Base-by-base conservation (phyloP, 1,284 basidiomycete genomes). In the Chondrostereum purpureum region DNA sequence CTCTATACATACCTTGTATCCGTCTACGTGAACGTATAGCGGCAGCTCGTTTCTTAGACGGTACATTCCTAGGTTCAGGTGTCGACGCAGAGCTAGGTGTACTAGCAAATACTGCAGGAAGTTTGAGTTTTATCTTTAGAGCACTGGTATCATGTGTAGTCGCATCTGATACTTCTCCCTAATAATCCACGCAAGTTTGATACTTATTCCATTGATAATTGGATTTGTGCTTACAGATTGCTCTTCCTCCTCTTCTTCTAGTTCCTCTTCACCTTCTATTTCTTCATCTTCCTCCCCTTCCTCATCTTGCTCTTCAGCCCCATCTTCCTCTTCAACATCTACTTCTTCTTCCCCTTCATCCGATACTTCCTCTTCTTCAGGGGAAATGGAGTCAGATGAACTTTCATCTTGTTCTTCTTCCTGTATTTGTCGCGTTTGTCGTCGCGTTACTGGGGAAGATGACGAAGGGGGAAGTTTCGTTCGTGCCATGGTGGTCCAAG, bases 41-140 rank as follows among this genome's bases (percentile, higher is more conserved):
- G 24, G 50, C 50, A 21, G 17, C 53, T 42, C 43, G 44, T 33
- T 48, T 39, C 48, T 57, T 51, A 51, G 39, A 60, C 53, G 22
- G 46, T 55, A 47, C 44, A 50, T 55, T 55, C 54, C 60, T 59
- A 37, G 64, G 62, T 10, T 56, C 65, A 1, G 68, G 68, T 1
- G 70, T 68, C 1, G 70, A 68, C 5, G 66, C 65, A 24, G 70
- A 62, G 37, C 69, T 49, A 51, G 58, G 61, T 36, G 66, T 63
- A 54, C 67, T 58, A 45, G 67, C 55, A 19, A 62, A 60, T 14
- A 64, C 64, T 6, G 64, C 61, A 5, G 79, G 77, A 4, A 83
- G 60, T 57, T 79, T 83, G 39, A 84, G 67, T 54, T 75, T 82
- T 56, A 84, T 82, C 53, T 77, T 80, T n/a, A 84, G 68, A 4